Evolutionary conservation across 306 rosid species (phyloP).

Genomic region (Lagenaria siceraria): DNA sequence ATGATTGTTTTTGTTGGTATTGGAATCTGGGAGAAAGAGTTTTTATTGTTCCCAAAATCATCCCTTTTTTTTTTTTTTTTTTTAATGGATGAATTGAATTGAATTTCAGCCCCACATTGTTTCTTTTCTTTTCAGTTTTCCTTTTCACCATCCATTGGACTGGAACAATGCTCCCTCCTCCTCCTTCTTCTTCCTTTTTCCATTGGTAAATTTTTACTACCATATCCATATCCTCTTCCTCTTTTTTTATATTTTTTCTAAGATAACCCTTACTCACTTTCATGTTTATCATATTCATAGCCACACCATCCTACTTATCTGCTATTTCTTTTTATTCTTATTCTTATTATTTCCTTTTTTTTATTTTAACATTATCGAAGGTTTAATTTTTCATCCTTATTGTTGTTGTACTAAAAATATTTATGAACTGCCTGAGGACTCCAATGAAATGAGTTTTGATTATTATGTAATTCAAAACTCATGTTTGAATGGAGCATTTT

Average conservation of each 20-base stretch:
- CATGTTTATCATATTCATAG: background rate
- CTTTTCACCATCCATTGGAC: background rate
- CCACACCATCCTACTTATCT: background rate
- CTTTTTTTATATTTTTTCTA: background rate
- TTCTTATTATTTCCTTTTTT: background rate
- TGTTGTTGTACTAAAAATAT: too few relatives aligned
- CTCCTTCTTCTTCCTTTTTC: background rate
- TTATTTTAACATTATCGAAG: too few relatives aligned
- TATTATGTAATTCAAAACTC: too few relatives aligned
- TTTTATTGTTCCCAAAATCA: background rate
- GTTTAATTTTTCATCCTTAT: too few relatives aligned
- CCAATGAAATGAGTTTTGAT: too few relatives aligned
- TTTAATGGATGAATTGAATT: background rate
- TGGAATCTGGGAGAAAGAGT: background rate
- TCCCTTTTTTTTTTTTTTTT: background rate
- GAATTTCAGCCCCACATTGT: background rate
- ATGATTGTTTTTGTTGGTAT: background rate
- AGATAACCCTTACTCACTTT: background rate
- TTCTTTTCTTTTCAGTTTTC: background rate
- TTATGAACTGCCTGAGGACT: too few relatives aligned
- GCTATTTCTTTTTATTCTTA: background rate
- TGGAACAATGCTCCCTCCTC: background rate
- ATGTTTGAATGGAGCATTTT: too few relatives aligned
- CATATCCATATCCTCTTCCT: background rate
- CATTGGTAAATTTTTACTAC: background rate